phyloP scores from a whole-genome alignment of 805 yeast genomes.

The Tetrapisispora arboricola region DNA sequence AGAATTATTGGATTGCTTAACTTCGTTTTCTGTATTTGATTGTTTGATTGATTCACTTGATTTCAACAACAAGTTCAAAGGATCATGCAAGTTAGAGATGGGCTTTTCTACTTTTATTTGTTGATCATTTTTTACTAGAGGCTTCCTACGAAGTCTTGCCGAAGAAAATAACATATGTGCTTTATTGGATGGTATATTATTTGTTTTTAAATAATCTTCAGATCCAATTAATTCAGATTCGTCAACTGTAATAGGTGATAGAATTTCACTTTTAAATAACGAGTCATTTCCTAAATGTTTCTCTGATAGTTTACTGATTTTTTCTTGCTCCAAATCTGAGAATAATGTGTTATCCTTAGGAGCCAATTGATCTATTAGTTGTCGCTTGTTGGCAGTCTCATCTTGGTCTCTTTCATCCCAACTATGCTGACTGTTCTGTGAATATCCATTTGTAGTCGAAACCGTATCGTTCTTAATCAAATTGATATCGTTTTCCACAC shows the following conservation, averaged over 20 bases:
- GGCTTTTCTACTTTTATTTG: not conserved
- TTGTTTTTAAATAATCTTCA: not conserved
- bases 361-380: slow-evolving; percentile 13
- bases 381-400: slow-evolving; percentile 3
- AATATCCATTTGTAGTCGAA: too few relatives aligned
- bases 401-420: too few relatives aligned
- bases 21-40: too few relatives aligned
- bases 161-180: slow-evolving; percentile 39
- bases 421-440: too few relatives aligned
- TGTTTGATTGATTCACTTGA: too few relatives aligned
- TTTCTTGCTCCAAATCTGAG: slow-evolving; percentile 34
- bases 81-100: not conserved
- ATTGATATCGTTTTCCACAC: not conserved
- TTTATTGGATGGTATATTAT: slow-evolving; percentile 10
- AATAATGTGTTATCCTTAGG: slow-evolving; percentile 29
- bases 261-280: slow-evolving; percentile 24
- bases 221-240: not conserved
- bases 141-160: slow-evolving; percentile 32
- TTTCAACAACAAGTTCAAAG: not conserved
- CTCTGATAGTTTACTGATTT: slow-evolving; percentile 10
- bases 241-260: slow-evolving; percentile 13
- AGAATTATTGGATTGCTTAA: too few relatives aligned
- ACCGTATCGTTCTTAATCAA: too few relatives aligned
- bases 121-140: not conserved
- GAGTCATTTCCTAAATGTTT: slow-evolving; percentile 25